Evolutionary conservation across 805 yeast species (phyloP), one percentile per base, ranked within the genome.

Genomic region (Saccharomycopsis schoenii): DNA sequence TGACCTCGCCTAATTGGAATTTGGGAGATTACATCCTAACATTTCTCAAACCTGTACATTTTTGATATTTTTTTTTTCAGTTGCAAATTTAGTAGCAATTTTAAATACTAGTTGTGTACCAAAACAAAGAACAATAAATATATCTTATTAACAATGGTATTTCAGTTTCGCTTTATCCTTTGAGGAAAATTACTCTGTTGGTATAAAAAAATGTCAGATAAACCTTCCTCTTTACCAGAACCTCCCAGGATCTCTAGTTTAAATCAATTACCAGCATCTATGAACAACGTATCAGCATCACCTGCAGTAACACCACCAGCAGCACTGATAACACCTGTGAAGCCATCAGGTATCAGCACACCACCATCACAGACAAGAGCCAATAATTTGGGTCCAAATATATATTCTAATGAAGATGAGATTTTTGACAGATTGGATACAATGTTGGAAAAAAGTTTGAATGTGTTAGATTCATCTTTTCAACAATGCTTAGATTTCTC

Each of bases 401-500:
- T 24, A 11, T 36, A 29, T 34, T 37, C 25, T 4, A 43, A 42
- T 51, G 43, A 25, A 17, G 36, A 58, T 29, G 51, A 52, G 29
- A 14, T 43, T 24, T 59, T 56, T 47, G 21, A 9, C 1, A 19
- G 37, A 15, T 58, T 50, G 19, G 62, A 60, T 36, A 15, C 43
- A 2, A 42, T 47, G 24, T 41, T 56, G 39, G 56, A 61, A 14
- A 24, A 58, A 6, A 60, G 42, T 50, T 40, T 62, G 21, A 40
- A 47, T 21, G 14, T 29, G 4, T 41, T 60, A 21, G 59, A 62
- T 9, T 51, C 50, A 40, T 42, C 62, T 14, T 62, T 55, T 36
- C 42, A 57, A 1, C 25, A 42, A 6, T 34, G 57, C 2, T 14
- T 54, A 11, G 55, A 55, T 17, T 21, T 62, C 14, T n/a, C 60